Base-by-base conservation (phyloP, 495 filamentous ascomycete genomes). In the Parmelia sp. region DNA sequence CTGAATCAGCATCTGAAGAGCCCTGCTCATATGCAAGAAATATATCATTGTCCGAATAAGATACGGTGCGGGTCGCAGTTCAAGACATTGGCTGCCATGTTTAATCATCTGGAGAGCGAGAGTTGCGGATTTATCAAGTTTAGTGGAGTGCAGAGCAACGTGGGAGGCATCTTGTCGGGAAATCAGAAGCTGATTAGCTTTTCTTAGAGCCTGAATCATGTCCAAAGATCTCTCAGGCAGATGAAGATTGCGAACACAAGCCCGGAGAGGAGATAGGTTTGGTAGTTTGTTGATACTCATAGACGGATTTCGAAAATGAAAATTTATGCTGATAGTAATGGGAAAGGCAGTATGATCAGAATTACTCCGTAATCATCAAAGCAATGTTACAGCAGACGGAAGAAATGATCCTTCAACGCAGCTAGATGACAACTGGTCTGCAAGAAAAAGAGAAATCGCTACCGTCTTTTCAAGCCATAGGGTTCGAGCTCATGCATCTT, bases 71-170 rank as follows among this genome's bases (percentile, higher is more conserved):
- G 42, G 17, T 77, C 73, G 65, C 63, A 83, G 37, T 86, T 85
- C 68, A 66, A 66, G 40, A 71, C 75, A 0, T 60, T 85, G 58
- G 81, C 80, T 35, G 76, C 62, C 5, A 57, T 84, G 39, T 83
- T 84, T 70, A 80, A 76, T 63, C 82, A 84, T 64, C 66, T 84
- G 8, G 83, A 85, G 70, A 85, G 81, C 68, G 84, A 83, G 68
- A 61, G 68, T 0, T 86, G 82, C 68, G 64, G 63, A 0, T 78
- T 73, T 51, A 79, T 80, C 65, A 71, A 74, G 35, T 84, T 84
- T 59, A 77, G 79, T 29, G 71, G 68, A 7, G 80, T 84, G 12
- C 76, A 81, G 72, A 57, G 62, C 45, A 51, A 61, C 7, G 62
- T 70, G 5, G 63, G 60, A 8, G 39, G 47, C n/a, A 64, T 73